A percentile compares a stretch with the other conserved stretches of the same genome.
Evolutionary conservation across 2,329 filamentous ascomycete species (phyloP).

Genomic region (Madurella mycetomatis): DNA sequence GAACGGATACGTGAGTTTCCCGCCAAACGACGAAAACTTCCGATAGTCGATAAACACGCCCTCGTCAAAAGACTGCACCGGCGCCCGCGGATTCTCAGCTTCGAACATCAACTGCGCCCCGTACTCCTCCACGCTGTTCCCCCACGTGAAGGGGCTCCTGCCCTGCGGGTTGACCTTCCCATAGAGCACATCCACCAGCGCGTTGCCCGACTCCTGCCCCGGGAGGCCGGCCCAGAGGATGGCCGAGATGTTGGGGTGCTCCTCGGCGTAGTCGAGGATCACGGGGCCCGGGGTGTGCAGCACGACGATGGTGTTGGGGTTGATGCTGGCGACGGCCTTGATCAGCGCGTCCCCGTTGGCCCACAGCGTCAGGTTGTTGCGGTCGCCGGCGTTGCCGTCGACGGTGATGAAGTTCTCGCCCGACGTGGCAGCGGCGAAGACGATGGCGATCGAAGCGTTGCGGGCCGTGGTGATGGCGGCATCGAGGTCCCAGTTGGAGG

Average conservation of each 20-base stretch:
- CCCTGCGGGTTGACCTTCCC: conserved; percentile 55
- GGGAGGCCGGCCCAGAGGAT: conserved; percentile 52
- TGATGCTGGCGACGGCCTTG: conserved; percentile 59
- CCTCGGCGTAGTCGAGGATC: conserved; percentile 59
- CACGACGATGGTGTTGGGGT: conserved; percentile 50
- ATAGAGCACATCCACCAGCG: conserved; percentile 44
- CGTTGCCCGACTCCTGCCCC: conserved; percentile 51
- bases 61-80: conserved; percentile 67
- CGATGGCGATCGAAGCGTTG: conserved; percentile 69
- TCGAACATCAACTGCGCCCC: conserved; percentile 63
- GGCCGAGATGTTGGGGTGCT: conserved; percentile 50
- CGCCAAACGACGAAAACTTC: conserved; percentile 59
- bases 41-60: conserved; percentile 77
- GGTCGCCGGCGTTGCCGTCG: conserved; percentile 65
- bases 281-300: conserved; percentile 57
- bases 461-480: conserved; percentile 46
- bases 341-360: conserved; percentile 72
- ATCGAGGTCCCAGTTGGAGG: conserved; percentile 43
- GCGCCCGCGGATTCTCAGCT: conserved; percentile 37
- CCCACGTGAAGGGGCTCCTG: conserved; percentile 78
- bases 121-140: conserved; percentile 65
- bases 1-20: conserved; percentile 69
- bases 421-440: conserved; percentile 75
- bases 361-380: conserved; percentile 70
- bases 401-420: conserved; percentile 69